A percentile compares a stretch with the other conserved stretches of the same genome.
Conservation (phyloP, 2,329 filamentous ascomycete species). For the Xylariaceae sp. region DNA sequence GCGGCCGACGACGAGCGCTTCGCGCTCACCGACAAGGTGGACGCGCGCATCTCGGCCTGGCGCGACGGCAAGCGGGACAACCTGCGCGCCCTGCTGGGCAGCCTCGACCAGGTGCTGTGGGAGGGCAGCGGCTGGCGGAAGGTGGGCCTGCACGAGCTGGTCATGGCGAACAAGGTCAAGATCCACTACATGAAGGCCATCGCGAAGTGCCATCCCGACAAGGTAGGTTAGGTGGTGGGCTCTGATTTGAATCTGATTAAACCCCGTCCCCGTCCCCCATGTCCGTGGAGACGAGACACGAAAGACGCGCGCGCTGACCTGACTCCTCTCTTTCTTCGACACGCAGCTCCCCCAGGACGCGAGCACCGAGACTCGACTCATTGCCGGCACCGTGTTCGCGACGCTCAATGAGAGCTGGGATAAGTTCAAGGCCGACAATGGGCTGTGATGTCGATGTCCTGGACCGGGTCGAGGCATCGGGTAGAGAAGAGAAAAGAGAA, state of each 20-base stretch:
- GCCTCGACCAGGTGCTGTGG: slow-evolving; percentile 86
- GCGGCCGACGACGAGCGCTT: slow-evolving; percentile 89
- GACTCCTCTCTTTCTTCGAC: slow-evolving; percentile 2
- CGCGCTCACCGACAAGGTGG: slow-evolving; percentile 76
- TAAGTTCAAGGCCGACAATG: slow-evolving; percentile 64
- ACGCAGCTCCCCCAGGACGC: slow-evolving; percentile 55
- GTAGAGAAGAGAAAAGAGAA: slow-evolving; percentile 1
- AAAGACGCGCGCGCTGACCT: no score
- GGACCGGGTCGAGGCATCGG: not conserved
- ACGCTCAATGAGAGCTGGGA: slow-evolving; percentile 68
- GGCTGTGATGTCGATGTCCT: slow-evolving; percentile 35
- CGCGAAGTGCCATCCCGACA: slow-evolving; percentile 96
- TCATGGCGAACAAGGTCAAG: slow-evolving; percentile 93
- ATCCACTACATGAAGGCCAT: slow-evolving; percentile 99
- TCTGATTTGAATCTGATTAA: no score
- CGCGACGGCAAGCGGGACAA: slow-evolving; percentile 90
- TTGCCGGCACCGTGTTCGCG: slow-evolving; percentile 58
- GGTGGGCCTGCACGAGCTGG: slow-evolving; percentile 85
- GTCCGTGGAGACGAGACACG: no score
- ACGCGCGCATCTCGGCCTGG: slow-evolving; percentile 73
- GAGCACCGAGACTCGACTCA: slow-evolving; percentile 57
- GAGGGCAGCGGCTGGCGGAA: slow-evolving; percentile 93
- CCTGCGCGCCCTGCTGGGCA: slow-evolving; percentile 76
- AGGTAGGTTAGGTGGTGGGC: no score
- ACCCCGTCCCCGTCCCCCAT: no score